Base-by-base conservation (phyloP, 306 rosid species). In the Pterocarpus santalinus region DNA sequence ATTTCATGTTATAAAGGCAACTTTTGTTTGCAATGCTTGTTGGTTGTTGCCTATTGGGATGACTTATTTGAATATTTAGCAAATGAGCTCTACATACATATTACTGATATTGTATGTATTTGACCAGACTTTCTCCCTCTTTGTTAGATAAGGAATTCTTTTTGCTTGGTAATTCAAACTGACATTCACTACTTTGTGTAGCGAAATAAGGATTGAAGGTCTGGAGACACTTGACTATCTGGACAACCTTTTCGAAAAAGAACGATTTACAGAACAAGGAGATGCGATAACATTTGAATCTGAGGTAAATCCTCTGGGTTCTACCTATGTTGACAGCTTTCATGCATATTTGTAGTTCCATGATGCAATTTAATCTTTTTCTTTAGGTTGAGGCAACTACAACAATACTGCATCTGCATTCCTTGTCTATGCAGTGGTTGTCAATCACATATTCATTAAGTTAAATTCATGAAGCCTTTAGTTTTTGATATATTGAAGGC, bases 191-290 rank as follows among this genome's bases (percentile, higher is more conserved):
- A 73, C 69, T 72, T 7, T 88, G 34, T 75, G 28, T 17, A 94
- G 98, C 72, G 97, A 94, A 90, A 93, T 94, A 85, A 88, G 98
- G 86, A 87, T 94, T 67, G 98, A 94, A 86, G 97, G 97, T 72
- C 84, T 94, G 80, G 98, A 94, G 89, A 94, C 98, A 51, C 91
- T 90, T 38, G 97, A 94, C 76, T 92, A 91, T 87, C 86, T 92
- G 38, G 97, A 94, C 90, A 87, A 92, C 85, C 97, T 92, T 64
- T 86, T 73, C 65, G 91, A 84, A 51, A 92, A 88, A 65, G 93
- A 95, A 83, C 94, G 98, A 34, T 91, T 95, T 76, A 95, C 97
- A 17, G 98, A 95, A 83, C 98, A 95, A 91, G 97, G 97, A 75
- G 97, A 92, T 67, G 97, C 97, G 5, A 66, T 92, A 62, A 95